Evolutionary conservation across 1,284 basidiomycete genomes (phyloP).

Genomic region (Athelia psychrophila): DNA sequence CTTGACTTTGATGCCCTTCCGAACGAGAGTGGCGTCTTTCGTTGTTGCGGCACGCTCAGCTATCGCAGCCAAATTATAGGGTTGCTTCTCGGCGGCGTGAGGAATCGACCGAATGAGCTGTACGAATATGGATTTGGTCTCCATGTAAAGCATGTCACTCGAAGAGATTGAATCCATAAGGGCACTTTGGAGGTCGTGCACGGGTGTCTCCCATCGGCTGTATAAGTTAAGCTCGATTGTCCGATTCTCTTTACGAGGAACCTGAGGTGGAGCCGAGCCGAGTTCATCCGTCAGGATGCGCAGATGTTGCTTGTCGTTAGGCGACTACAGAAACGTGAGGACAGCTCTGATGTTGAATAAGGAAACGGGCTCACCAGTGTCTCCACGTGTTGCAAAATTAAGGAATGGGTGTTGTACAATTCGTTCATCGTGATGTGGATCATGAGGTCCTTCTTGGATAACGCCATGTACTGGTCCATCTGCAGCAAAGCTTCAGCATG

Average conservation of each 20-base stretch:
- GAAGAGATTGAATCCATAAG: constrained; percentile 98
- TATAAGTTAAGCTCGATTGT: constrained; percentile 92
- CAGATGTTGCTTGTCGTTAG: constrained; percentile 96
- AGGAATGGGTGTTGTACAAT: constrained; percentile 95
- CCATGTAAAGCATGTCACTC: constrained; percentile 99
- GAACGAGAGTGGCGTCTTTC: constrained; percentile 92
- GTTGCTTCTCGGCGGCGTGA: constrained; percentile 76
- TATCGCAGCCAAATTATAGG: constrained; percentile 86
- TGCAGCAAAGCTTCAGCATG: constrained; percentile 28
- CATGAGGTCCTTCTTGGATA: constrained; percentile 97
- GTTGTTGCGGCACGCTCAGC: constrained; percentile 96
- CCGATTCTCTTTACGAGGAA: constrained; percentile 96
- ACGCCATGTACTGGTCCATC: constrained; percentile 99
- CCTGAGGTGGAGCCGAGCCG: constrained; percentile 88
- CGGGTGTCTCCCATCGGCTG: constrained; percentile 98
- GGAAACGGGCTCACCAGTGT: constrained; percentile 64
- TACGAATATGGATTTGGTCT: constrained; percentile 99
- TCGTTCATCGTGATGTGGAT: constrained; percentile 99
- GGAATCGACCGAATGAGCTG: constrained; percentile 96
- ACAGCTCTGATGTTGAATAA: constrained; percentile 5
- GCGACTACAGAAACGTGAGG: constrained; percentile 58
- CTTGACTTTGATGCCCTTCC: constrained; percentile 98
- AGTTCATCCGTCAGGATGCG: constrained; percentile 96
- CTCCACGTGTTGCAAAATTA: constrained; percentile 94
- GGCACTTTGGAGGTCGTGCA: constrained; percentile 95